A percentile compares a stretch with the other conserved stretches of the same genome.
Conservation (phyloP, 495 filamentous ascomycete species). For the Aspergillus homomorphus region DNA sequence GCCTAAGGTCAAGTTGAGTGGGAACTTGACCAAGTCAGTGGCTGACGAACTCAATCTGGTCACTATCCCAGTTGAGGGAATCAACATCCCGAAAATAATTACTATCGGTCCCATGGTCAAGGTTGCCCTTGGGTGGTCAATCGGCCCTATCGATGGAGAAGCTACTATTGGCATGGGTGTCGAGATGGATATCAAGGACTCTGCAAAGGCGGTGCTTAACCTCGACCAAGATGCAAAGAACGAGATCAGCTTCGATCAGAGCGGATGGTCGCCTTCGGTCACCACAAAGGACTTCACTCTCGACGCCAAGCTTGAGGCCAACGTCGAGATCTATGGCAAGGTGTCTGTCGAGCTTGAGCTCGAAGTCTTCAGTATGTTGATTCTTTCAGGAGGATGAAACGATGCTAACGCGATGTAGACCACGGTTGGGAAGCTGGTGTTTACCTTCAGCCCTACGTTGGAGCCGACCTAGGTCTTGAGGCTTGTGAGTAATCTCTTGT, state of each 20-base stretch:
- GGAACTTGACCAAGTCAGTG: slow-evolving; percentile 23
- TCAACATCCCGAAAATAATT: slow-evolving; percentile 31
- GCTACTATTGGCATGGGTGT: slow-evolving; percentile 27
- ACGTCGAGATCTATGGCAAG: background rate
- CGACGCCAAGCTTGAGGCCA: slow-evolving; percentile 25
- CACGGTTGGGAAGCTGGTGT: slow-evolving; percentile 35
- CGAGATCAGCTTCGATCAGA: background rate
- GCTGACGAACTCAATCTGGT: slow-evolving; percentile 21
- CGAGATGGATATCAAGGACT: slow-evolving; percentile 21
- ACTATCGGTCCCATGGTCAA: slow-evolving; percentile 35
- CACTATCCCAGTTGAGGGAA: slow-evolving; percentile 11
- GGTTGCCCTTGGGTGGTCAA: slow-evolving; percentile 24
- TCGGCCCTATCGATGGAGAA: slow-evolving; percentile 27
- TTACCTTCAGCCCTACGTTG: slow-evolving; percentile 30
- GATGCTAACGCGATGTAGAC: slow-evolving; percentile 15
- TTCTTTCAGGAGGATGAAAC: background rate
- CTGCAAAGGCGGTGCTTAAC: slow-evolving; percentile 30
- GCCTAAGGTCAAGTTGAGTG: slow-evolving; percentile 25
- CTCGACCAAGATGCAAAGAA: slow-evolving; percentile 10
- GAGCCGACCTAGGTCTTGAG: slow-evolving; percentile 23
- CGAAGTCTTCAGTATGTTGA: slow-evolving; percentile 26
- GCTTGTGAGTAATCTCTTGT: slow-evolving; percentile 19
- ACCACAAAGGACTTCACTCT: slow-evolving; percentile 20
- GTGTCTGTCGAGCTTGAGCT: slow-evolving; percentile 23
- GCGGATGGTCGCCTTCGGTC: slow-evolving; percentile 30